phyloP scores from a whole-genome alignment of 176 grass and related monocot genomes.

The Oryza meyeriana region DNA sequence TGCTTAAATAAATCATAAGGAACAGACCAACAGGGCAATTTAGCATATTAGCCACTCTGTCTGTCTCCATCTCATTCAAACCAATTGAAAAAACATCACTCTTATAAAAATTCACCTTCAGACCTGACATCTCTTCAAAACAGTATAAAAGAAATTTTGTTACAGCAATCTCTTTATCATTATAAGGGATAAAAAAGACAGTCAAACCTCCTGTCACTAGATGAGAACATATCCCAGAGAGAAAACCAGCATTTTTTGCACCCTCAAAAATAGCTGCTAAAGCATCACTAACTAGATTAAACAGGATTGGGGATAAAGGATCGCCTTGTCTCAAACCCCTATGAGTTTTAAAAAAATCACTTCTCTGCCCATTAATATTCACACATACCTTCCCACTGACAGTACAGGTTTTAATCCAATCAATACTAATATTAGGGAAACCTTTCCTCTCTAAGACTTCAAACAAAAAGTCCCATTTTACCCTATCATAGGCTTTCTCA shows the following conservation, averaged over 20 bases:
- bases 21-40: too few species aligned
- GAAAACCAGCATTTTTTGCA: neutral
- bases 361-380: neutral
- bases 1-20: too few species aligned
- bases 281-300: neutral
- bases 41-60: too few species aligned
- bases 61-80: too few species aligned
- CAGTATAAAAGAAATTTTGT: neutral
- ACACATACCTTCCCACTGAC: too few species aligned
- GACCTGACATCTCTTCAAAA: neutral
- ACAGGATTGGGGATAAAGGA: neutral
- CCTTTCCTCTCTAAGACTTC: too few species aligned
- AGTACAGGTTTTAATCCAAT: too few species aligned
- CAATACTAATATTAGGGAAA: too few species aligned
- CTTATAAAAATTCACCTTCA: neutral
- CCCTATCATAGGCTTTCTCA: too few species aligned
- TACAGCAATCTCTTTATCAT: too few species aligned
- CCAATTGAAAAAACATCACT: neutral
- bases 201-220: neutral
- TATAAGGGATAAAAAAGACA: too few species aligned
- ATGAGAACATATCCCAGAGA: neutral
- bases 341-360: neutral
- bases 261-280: rapidly evolving
- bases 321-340: neutral
- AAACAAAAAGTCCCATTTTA: too few species aligned